Base-by-base conservation (phyloP, 768 basidiomycete species). In the Leucogyrophana mollusca region DNA sequence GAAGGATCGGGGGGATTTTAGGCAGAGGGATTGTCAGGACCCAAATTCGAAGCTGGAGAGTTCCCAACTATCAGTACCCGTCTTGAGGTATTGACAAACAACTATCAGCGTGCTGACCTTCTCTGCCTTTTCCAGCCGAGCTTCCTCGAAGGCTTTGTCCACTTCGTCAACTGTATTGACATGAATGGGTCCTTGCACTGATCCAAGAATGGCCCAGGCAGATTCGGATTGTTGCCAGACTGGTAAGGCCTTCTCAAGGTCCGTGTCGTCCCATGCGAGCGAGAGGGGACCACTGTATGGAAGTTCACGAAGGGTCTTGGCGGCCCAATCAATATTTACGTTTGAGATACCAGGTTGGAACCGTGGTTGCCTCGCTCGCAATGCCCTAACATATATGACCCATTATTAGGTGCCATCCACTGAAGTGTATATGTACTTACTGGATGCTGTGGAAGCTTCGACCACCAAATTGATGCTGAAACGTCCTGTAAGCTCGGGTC, bases 191-290 rank as follows among this genome's bases (percentile, higher is more conserved):
- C 50, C 55, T 4, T 43, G 33, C 3, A 9, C 32, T n/a, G 23
- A 43, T 30, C 57, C 57, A 27, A 59, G 42, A 11, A 56, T 43
- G 13, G 54, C 14, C 34, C 50, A 52, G 2, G 40, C 40, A 3
- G 41, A 47, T n/a, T 56, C 51, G 9, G 47, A 50, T 21, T 51
- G 34, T 21, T 46, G 35, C n/a, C 40, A 45, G 14, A 52, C 38
- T 0, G 55, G 25, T 4, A 58, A 24, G 0, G 55, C 46, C 13
- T 27, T 39, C 34, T 58, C 55, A 10, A 56, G 50, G 1, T 50
- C 47, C 0, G 55, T 54, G 34, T 58, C 55, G 22, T 58, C 57
- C 50, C 55, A 58, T 0, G 55, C 48, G 1, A 58, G 41, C 2
- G 44, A 46, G 9, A 58, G 8, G 1, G 56, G 55, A 25, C 56